A percentile compares a stretch with the other conserved stretches of the same genome.
phyloP scores from a whole-genome alignment of 495 filamentous ascomycete genomes.

The Aspergillus coremiiformis region DNA sequence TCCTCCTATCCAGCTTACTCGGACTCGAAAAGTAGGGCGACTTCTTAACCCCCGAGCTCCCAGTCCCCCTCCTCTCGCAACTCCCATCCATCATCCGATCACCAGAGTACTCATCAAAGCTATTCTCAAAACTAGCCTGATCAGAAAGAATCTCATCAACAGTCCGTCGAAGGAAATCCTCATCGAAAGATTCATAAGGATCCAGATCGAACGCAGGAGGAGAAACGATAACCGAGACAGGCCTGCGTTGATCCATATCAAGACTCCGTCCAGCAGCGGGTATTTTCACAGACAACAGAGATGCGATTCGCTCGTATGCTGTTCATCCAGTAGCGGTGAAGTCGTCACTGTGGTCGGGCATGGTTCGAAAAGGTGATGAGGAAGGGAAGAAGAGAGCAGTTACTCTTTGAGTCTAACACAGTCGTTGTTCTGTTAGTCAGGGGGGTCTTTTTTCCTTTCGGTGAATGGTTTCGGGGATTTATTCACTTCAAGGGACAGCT shows the following conservation, averaged over 20 bases:
- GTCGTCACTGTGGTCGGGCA: neutral
- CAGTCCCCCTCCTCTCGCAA: neutral
- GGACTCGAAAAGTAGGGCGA: constrained; percentile 2
- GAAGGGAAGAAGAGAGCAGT: neutral
- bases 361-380: neutral
- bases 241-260: neutral
- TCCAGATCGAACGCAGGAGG: constrained; percentile 15
- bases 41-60: neutral
- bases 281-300: neutral
- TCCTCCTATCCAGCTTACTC: neutral
- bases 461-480: neutral
- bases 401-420: neutral
- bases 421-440: neutral
- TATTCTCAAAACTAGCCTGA: constrained; percentile 16
- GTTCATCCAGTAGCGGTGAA: neutral
- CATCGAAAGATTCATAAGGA: constrained; percentile 16
- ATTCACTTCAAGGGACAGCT: neutral
- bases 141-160: constrained; percentile 24
- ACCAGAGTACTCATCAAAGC: constrained; percentile 10
- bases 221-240: constrained; percentile 16
- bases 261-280: neutral
- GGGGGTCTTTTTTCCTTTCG: neutral
- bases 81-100: constrained; percentile 1
- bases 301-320: neutral
- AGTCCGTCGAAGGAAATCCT: constrained; percentile 6